phyloP scores from a whole-genome alignment of 2,329 filamentous ascomycete genomes.

The Domatiomyces globalis region DNA sequence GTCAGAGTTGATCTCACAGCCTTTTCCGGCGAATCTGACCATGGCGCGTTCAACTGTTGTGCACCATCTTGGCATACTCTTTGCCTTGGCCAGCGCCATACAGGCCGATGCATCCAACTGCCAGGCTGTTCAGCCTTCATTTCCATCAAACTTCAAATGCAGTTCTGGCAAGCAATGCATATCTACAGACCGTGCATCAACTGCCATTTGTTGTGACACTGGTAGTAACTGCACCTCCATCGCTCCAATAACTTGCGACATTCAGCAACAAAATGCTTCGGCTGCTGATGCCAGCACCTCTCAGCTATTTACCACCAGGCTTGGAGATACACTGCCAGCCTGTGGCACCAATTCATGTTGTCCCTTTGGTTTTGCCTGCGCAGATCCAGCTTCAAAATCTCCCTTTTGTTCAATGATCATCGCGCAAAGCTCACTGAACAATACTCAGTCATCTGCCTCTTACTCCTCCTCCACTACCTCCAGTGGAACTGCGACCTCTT shows the following conservation, averaged over 20 bases:
- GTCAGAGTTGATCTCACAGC: neutral
- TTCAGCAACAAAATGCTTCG: conserved; percentile 29
- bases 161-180: conserved; percentile 28
- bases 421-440: neutral
- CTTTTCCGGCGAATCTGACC: neutral
- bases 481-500: conserved; percentile 5
- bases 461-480: conserved; percentile 15
- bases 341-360: conserved; percentile 30
- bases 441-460: neutral
- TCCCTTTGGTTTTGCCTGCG: conserved; percentile 34
- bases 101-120: conserved; percentile 17
- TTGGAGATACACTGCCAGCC: conserved; percentile 27
- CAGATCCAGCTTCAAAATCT: conserved; percentile 4
- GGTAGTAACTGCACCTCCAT: conserved; percentile 30
- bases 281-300: conserved; percentile 11
- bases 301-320: conserved; percentile 29
- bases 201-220: conserved; percentile 34
- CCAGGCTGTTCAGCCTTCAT: conserved; percentile 24
- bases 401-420: conserved; percentile 3
- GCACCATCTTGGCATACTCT: neutral
- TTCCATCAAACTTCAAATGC: conserved; percentile 33
- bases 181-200: conserved; percentile 28
- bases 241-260: conserved; percentile 29
- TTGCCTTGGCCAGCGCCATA: neutral
- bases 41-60: neutral